These are phyloP conservation scores for Fagopyrum homotropicum DNA, from an alignment of 148 eudicot species.

Conservation along the genomic window DNA sequence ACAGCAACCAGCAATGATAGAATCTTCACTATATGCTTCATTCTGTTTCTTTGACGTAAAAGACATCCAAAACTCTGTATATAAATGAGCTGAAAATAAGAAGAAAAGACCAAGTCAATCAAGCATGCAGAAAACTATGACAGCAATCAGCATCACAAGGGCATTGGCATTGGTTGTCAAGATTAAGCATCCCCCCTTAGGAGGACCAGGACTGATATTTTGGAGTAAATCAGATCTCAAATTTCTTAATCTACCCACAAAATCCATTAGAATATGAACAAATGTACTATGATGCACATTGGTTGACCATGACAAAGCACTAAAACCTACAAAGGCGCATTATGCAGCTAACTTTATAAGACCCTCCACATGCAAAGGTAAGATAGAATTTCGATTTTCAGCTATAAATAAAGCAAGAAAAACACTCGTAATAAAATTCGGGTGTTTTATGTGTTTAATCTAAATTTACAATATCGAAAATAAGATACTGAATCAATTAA, in stretches of 20 bases:
- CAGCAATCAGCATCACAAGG: background rate
- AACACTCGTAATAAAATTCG: background rate
- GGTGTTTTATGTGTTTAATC: too few relatives aligned
- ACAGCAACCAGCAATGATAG: constrained; percentile 57
- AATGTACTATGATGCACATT: background rate
- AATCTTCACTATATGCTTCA: constrained; percentile 91
- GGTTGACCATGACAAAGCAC: background rate
- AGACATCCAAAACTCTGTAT: background rate
- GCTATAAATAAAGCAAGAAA: background rate
- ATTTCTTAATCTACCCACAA: background rate
- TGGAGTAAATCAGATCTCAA: background rate
- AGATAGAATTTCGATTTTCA: background rate
- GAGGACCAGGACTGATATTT: background rate
- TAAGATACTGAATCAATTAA: too few relatives aligned
- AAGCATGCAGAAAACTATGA: background rate
- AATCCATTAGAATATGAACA: background rate
- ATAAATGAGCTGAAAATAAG: background rate
- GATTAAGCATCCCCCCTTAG: background rate
- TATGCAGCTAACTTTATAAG: background rate
- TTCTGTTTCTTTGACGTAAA: constrained; percentile 11
- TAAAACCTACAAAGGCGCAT: background rate
- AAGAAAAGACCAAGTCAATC: background rate
- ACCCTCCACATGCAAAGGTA: background rate
- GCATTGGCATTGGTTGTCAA: background rate
- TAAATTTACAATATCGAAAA: too few relatives aligned